Evolutionary conservation across 176 grass and related monocot genomes (phyloP), one percentile per base, ranked within the genome.

Genomic region (Oryza longistaminata): DNA sequence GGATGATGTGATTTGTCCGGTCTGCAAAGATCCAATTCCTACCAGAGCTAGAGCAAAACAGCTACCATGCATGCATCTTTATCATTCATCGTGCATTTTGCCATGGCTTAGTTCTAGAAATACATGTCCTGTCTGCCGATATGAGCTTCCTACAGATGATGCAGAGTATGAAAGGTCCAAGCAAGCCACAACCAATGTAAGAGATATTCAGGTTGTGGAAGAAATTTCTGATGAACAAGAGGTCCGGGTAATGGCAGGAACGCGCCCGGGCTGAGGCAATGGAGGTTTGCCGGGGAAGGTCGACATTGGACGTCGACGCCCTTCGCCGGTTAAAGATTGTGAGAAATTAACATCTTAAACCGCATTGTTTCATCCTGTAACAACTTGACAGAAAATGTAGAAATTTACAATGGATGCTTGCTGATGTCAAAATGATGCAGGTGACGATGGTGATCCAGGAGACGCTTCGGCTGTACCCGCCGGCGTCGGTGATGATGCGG

Each of bases 121-220:
- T 76, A 92, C 96, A 52, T 98, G 96, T 73, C 96, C 93, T 19
- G 90, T 98, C 81, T 98, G 96, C 68, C 76, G 93, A 22, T 95
- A 87, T 43, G 96, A 98, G 44, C 86, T 98, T 73, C 96, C 91
- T 66, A 90, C 89, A 12, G 89, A 98, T 87, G 89, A 95, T 50
- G 42, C 50, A 15, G 93, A 95, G 82, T 92, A 90, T 74, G 90
- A 94, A 82, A 92, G 78, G 88, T 80, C 82, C 21, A 94, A 89
- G 72, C 86, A 43, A 75, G 77, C 44, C 40, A 52, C 81, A 74
- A 52, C 78, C 69, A 80, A 81, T 74, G 83, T 62, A 69, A 82
- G 74, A 73, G 68, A 58, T 21, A 77, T 62, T 45, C 78, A 81
- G 73, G 58, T 16, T 22, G 21, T 78, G 29, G 82, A 88, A 73